Evolutionary conservation across 2,329 filamentous ascomycete species (phyloP), one percentile per base, ranked within the genome.

Genomic region (Coniosporium tulheliwenetii): DNA sequence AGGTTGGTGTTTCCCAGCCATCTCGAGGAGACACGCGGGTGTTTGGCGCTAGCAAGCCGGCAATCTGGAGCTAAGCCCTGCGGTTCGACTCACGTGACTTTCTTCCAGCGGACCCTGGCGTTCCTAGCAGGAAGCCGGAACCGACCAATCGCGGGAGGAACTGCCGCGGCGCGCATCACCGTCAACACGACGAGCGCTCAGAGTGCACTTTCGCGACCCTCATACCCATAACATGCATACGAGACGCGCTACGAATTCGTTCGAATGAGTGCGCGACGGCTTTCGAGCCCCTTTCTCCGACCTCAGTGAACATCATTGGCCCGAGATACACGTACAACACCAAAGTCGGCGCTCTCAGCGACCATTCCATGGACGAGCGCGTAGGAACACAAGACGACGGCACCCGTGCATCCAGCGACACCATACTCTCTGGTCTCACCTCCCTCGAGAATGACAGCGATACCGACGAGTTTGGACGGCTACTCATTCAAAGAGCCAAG

Each of bases 391-490:
- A 26, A 26, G 48, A 52, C 38, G 52, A 55, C 16, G 45, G 53
- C 38, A 45, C 43, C 38, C 50, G 49, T 5, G 50, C 30, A 45
- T 50, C 12, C 54, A 39, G 31, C 12, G 43, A 35, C 26, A 50
- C 50, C 10, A 38, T 41, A n/a, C 41, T 48, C 15, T 57, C 62
- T 9, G 56, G 54, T 30, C 45, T 65, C 32, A 61, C 54, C 30
- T 54, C 54, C 9, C 48, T 65, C 40, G 63, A 65, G 35, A 59
- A 61, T 44, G 62, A 62, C 42, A 26, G 19, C 19, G 19, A 26
- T 26, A 62, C 59, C 14, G 64, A 68, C 47, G 64, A 67, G 1
- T 67, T 70, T 43, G 65, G 64, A 12, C 55, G 55, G 39, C 54
- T 53, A 39, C 58, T 69, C 46, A 53, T 67, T 38, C 61, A 66